Conservation (phyloP, 768 basidiomycete species). For the Gloeophyllum trabeum region DNA sequence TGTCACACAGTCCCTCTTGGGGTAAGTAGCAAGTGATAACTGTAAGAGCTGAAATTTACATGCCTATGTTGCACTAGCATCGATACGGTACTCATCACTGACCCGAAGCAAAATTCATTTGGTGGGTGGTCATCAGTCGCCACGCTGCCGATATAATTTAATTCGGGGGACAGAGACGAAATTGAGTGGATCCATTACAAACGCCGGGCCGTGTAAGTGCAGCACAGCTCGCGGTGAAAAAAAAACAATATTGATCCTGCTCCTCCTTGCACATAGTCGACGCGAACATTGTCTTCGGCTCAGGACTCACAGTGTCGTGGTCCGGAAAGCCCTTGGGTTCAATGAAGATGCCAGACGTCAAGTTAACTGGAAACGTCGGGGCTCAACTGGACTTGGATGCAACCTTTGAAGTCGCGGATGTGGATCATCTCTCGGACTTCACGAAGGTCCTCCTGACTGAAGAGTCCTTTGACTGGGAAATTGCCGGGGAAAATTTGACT, state of each 20-base stretch:
- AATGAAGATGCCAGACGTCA: constrained; percentile 48
- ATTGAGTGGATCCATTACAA: constrained; percentile 51
- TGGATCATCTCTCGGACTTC: constrained; percentile 47
- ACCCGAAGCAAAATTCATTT: constrained; percentile 48
- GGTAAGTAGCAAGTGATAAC: no score
- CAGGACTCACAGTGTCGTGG: constrained; percentile 55
- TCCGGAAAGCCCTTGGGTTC: constrained; percentile 41
- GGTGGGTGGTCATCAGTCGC: constrained; percentile 22
- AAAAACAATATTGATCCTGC: constrained; percentile 4
- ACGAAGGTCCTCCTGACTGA: constrained; percentile 55
- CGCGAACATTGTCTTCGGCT: constrained; percentile 52
- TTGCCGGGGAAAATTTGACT: constrained; percentile 51
- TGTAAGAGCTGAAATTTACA: no score
- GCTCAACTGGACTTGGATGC: constrained; percentile 42
- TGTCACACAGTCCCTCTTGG: constrained; percentile 43
- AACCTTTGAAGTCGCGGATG: constrained; percentile 45
- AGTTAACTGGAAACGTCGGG: constrained; percentile 53
- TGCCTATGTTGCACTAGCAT: constrained; percentile 24
- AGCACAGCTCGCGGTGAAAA: background rate
- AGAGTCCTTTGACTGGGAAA: constrained; percentile 60
- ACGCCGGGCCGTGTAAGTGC: constrained; percentile 61
- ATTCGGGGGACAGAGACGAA: constrained; percentile 33
- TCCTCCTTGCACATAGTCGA: constrained; percentile 43
- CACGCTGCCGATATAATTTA: background rate
- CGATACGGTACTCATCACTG: constrained; percentile 46